phyloP scores from a whole-genome alignment of 371 early-diverging fungal species.

The Mortierella sp. region DNA sequence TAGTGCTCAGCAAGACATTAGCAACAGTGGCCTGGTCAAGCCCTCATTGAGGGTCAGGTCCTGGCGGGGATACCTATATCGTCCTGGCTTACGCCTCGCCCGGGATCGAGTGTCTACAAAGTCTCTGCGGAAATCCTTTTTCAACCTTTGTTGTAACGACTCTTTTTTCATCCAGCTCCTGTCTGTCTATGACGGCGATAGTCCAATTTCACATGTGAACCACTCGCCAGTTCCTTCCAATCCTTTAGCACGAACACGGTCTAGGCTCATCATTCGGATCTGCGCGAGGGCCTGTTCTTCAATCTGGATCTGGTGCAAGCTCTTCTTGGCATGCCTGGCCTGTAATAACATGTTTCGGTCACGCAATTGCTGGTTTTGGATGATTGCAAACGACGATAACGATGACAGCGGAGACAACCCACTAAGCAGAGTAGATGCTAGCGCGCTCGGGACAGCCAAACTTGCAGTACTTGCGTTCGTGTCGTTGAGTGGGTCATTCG shows the following conservation, averaged over 20 bases:
- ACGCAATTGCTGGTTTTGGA: constrained; percentile 52
- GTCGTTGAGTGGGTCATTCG: neutral
- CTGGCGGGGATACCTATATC: constrained; percentile 49
- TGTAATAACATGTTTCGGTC: constrained; percentile 35
- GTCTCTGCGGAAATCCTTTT: constrained; percentile 38
- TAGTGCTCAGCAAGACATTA: constrained; percentile 51
- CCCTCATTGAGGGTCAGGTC: constrained; percentile 44
- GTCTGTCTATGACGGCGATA: neutral
- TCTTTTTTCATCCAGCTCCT: too few relatives aligned
- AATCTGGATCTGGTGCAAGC: constrained; percentile 50
- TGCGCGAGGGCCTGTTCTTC: constrained; percentile 42
- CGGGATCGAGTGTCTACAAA: constrained; percentile 53
- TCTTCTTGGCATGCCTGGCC: constrained; percentile 41
- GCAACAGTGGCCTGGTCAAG: constrained; percentile 31
- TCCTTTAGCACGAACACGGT: constrained; percentile 21
- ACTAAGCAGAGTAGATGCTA: constrained; percentile 1
- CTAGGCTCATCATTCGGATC: constrained; percentile 20
- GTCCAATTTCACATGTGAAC: constrained; percentile 33
- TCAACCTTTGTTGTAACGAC: neutral
- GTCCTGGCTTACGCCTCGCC: constrained; percentile 47
- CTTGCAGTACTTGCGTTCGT: neutral
- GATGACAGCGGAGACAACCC: constrained; percentile 9
- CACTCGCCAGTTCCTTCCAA: constrained; percentile 43
- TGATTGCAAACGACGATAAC: constrained; percentile 41
- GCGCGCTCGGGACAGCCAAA: neutral